Evolutionary conservation across 352 stramenopile genomes (phyloP), one percentile per base, ranked within the genome.

Genomic region (Globisporangium orthogonon): DNA sequence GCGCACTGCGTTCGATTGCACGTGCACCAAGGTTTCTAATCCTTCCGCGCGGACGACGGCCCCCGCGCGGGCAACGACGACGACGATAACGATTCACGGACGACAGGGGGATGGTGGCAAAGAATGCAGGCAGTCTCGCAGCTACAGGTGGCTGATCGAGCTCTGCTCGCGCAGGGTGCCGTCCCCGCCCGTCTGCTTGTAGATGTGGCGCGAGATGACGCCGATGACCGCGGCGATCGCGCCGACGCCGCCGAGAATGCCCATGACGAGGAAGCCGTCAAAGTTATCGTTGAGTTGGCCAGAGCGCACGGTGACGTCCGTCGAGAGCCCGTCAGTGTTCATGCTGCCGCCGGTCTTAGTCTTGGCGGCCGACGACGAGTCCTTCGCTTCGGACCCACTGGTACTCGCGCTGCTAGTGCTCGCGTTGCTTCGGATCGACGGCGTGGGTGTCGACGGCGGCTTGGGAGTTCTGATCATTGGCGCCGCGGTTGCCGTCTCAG

Each of bases 231-330:
- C 48, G 14, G 61, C 82, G 47, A 91, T 86, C 14, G 70, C 35
- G 7, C 58, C 76, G n/a, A 89, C 70, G 40, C 73, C 69, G 50
- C 71, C 77, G 30, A 91, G 55, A 46, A 86, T 86, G 30, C 71
- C 60, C 30, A 85, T 56, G n/a, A 89, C 67, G 31, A 91, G 63
- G 30, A 69, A 77, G 53, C 80, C 49, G 52, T 84, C 70, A 30
- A 63, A 63, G 33, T 10, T 33, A 7, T 39, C 29, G 2, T n/a
- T 23, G 6, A 28, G 1, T 6, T 79, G 60, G 10, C 57, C 60
- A 0, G 66, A 72, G 29, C 18, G 33, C 33, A 56, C 39, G n/a
- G 41, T 63, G 7, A 41, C 53, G 11, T 58, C 48, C 18, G 58
- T 60, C 2, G 58, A 43, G 14, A 65, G 29, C 28, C 60, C 50